Conservation (phyloP, 2,329 filamentous ascomycete species). For the Nothophaeocryptopus gaeumannii region DNA sequence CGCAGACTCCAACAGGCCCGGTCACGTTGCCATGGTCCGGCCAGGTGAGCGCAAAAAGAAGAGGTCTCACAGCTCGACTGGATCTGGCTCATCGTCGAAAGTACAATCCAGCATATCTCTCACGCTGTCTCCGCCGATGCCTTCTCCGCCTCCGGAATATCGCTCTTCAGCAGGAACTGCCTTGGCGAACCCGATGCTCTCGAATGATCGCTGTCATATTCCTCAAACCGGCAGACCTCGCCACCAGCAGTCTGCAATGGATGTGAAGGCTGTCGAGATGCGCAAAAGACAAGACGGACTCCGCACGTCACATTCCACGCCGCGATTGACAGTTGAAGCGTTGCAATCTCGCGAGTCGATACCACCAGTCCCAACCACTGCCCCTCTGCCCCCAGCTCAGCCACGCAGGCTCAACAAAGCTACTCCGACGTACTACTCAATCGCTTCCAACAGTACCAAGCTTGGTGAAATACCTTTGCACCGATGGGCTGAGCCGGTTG, state of each 20-base stretch:
- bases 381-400: not conserved
- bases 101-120: conserved; percentile 12
- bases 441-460: conserved; percentile 47
- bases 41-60: conserved; percentile 24
- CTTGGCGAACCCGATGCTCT: no score
- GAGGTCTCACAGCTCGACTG: conserved; percentile 1
- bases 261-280: not conserved
- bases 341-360: not conserved
- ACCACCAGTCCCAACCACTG: conserved; percentile 5
- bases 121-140: not conserved
- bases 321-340: conserved; percentile 5
- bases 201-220: no score
- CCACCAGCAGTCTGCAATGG: conserved; percentile 14
- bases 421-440: conserved; percentile 43
- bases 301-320: conserved; percentile 15
- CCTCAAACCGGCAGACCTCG: not conserved
- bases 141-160: conserved; percentile 10
- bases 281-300: conserved; percentile 4
- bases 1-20: conserved; percentile 28
- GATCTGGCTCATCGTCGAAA: conserved; percentile 1
- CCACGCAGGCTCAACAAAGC: conserved; percentile 24
- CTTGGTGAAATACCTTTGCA: conserved; percentile 49
- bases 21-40: conserved; percentile 30
- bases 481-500: conserved; percentile 43
- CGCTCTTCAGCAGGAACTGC: not conserved